Evolutionary conservation across 805 yeast genomes (phyloP), one percentile per base, ranked within the genome.

Genomic region (Ogataea paraovalis): DNA sequence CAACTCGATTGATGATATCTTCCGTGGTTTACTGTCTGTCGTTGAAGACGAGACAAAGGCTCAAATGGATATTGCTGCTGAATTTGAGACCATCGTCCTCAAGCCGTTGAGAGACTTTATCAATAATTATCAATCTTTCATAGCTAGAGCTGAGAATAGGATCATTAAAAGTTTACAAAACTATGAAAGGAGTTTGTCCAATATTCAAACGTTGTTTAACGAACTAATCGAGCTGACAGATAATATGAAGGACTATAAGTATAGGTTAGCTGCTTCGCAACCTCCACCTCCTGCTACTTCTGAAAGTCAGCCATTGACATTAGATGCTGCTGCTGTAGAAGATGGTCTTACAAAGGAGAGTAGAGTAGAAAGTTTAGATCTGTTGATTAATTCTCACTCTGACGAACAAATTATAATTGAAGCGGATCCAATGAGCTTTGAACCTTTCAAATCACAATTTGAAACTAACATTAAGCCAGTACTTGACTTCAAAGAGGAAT

Each of bases 101-200:
- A 39, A 44, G 22, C 54, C 56, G 2, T 23, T 53, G 22, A 23
- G 20, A 16, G 10, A n/a, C 0, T 53, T 53, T 20, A 46, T 46
- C 23, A 8, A 3, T 2, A 28, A 34, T 22, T 52, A 52, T 45
- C 50, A 45, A 28, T 28, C 44, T 5, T 52, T 53, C 14, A 42
- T 48, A 2, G 42, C 41, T 8, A 36, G 45, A 32, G 41, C 39
- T 3, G 43, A 50, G 21, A 21, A 19, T 3, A 36, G 8, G 4
- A 33, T 48, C n/a, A 10, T 23, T 10, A 32, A 44, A 20, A 30
- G 39, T 25, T 43, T 44, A 7, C 44, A 43, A 22, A 38, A 20
- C 28, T 48, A 53, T 36, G 41, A 43, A 4, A 28, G 30, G 22
- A 18, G 32, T 4, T 37, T 53, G 12, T 18, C 19, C 12, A 32